Base-by-base conservation (phyloP, 805 yeast genomes). In the Suhomyces vadensis region DNA sequence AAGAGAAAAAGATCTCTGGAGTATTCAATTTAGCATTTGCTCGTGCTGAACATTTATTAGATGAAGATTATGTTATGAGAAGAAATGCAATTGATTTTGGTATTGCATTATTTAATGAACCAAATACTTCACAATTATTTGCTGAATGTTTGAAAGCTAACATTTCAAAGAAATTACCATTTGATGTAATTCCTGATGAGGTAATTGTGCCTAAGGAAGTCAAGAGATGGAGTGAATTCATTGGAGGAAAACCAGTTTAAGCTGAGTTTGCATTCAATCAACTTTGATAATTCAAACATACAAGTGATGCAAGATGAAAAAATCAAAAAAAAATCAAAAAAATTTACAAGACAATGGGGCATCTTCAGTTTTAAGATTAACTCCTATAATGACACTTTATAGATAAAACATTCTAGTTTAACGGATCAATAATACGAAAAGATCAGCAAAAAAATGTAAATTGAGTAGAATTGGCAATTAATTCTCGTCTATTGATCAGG, bases 61-160 rank as follows among this genome's bases (percentile, higher is more conserved):
- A 94, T 61, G 85, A 86, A 67, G 97, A 94, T 70, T 94, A 94
- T 67, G 84, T 92, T 46, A 94, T 94, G 99, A 85, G 99, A 77
- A 85, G 99, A 75, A 94, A 94, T 66, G 98, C 99, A 38, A 95
- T 94, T 71, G 99, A 94, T 67, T 94, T 94, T 65, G 98, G 87
- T 48, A 85, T 92, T 60, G 97, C 99, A 35, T 75, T 94, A 63
- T 92, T 94, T 76, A 94, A 92, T 64, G 99, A 94, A 74, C 97
- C 98, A 52, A 83, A 89, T 64, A 95, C 99, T 17, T 85, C 97
- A 2, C 63, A 83, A 57, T 71, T 94, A 56, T 94, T 94, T 67
- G 90, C 97, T 17, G 73, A 82, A 61, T 87, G 96, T 52, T 75
- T 94, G 71, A 80, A 80, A 53, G 80, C 70, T 43, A 89, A 90